Evolutionary conservation across 345 rosid species (phyloP), one percentile per base, ranked within the genome.

Genomic region (Lagerstroemia speciosa): DNA sequence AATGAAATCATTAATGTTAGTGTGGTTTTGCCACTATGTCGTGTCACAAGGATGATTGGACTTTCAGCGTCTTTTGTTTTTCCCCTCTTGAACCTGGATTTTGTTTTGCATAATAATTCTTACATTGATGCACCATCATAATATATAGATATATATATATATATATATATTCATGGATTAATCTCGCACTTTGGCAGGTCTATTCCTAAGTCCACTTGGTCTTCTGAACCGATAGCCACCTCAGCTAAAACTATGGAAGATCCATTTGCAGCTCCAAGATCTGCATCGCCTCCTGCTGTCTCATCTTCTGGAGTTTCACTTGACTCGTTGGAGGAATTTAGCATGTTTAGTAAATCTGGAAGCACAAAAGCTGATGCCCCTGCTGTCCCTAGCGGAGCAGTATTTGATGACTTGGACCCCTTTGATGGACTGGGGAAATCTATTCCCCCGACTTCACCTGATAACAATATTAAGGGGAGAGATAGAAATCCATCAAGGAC

Each of bases 381-480:
- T 46, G 55, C 69, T 69, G 77, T 62, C 22, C 52, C 77, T 45
- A 66, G 73, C 57, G 74, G 78, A 66, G 67, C 45, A 26, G 72
- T 72, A n/a, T 86, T 78, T 78, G 92, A 79, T 80, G 95, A 86
- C 76, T 43, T 81, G 68, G 96, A 88, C 70, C 77, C 97, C 17
- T 79, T 89, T 58, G 85, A 83, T 52, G 77, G 69, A 77, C 80
- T 87, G 79, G 92, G 87, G 60, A 87, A 82, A 72, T 75, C 86
- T 43, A 78, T 75, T 34, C 90, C 86, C 16, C 61, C 78, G 22
- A 74, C 75, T 65, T 79, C 83, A 70, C 55, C 86, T 19, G 86
- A 83, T 72, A 61, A 63, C 62, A 79, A 75, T 77, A 78, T 75
- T 73, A 82, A 77, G 67, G 75, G 70, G 75, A 79, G 84, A 63